These are phyloP conservation scores for Komagataella phaffii DNA, from an alignment of 805 yeast genomes.

Conservation along the genomic window DNA sequence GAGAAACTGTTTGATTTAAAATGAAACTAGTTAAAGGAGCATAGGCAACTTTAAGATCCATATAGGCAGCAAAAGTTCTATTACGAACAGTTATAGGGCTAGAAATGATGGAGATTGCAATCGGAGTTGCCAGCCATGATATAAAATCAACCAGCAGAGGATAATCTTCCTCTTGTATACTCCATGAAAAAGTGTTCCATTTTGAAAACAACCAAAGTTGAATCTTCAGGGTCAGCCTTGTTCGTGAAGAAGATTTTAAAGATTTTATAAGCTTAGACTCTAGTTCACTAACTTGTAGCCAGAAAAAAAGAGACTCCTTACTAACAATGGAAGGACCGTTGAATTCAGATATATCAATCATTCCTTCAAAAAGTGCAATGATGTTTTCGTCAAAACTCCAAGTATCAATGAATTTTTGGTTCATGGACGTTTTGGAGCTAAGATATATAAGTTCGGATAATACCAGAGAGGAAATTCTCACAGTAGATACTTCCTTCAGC, in stretches of 20 bases:
- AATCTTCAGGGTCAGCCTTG: conserved; percentile 17
- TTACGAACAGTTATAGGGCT: background rate
- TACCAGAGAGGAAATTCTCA: conserved; percentile 19
- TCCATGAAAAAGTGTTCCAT: conserved; percentile 21
- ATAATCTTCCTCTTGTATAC: background rate
- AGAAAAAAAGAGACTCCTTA: conserved; percentile 35
- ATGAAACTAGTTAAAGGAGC: background rate
- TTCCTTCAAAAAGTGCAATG: conserved; percentile 24
- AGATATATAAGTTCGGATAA: conserved; percentile 6
- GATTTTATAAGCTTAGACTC: conserved; percentile 7
- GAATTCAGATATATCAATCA: conserved; percentile 40
- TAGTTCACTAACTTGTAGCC: conserved; percentile 30
- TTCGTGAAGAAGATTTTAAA: background rate
- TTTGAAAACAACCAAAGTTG: conserved; percentile 38
- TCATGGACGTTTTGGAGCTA: background rate
- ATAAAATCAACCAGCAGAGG: background rate
- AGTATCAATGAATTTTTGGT: background rate
- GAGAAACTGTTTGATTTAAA: background rate
- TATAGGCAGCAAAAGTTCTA: background rate
- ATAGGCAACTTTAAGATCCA: background rate
- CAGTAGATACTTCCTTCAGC: conserved; percentile 17
- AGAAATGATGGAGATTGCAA: background rate
- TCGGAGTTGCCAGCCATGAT: background rate
- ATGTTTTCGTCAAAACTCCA: background rate
- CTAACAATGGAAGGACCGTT: conserved; percentile 44